Base-by-base conservation (phyloP, 306 rosid species). In the Acacia acuminata region DNA sequence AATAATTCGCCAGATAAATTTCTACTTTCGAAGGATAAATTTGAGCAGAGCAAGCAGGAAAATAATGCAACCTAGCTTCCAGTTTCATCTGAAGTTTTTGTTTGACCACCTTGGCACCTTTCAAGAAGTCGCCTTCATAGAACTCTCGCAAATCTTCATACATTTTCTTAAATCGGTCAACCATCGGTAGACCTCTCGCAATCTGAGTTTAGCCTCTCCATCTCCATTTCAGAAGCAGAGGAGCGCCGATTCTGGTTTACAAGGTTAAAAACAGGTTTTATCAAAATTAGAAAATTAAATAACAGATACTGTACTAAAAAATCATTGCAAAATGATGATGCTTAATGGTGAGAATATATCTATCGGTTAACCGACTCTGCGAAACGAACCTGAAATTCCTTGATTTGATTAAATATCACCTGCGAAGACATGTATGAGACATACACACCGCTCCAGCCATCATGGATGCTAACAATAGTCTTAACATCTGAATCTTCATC, bases 301-400 rank as follows among this genome's bases (percentile, higher is more conserved):
- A 20, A 30, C 40, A 48, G 3, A 56, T 50, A 78, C 19, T 48
- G 10, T 60, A 38, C 48, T 69, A 44, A 72, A 38, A 45, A 42
- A 24, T 10, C 10, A 42, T 10, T 45, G 20, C 60, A 44, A 30
- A 27, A 77, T 32, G 38, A 43, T 45, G 12, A 56, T 8, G 47
- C 47, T 10, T 22, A 61, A 25, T 27, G 45, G 3, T 10, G 60
- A 64, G 44, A 38, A 76, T 38, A 40, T 7, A 40, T 10, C 36
- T 47, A 40, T 8, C 10, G 5, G 44, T 25, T 76, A 27, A 61
- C 84, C 55, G 73, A 72, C 70, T 24, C 24, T 30, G 61, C 20
- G 14, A 44, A 83, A 81, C 82, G 73, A 75, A 93, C 99, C 98
- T 95, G 92, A 83, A 92, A 88, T 79, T 93, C 96, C 82, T 85